These are phyloP conservation scores for Musa acuminata DNA, from an alignment of 176 grass and related monocot species.

Conservation along the genomic window DNA sequence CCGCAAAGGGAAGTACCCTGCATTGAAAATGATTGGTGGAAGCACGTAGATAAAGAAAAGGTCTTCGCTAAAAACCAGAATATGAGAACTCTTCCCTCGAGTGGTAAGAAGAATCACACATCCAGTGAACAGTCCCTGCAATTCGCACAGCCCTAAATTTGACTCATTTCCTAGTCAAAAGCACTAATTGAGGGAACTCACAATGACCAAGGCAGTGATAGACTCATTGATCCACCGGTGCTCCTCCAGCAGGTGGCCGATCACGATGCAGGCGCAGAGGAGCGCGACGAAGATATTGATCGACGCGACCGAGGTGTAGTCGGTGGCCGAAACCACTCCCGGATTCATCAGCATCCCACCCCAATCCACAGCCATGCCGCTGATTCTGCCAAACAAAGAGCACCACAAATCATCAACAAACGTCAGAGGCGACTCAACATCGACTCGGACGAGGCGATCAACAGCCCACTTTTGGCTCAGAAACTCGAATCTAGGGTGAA, in stretches of 20 bases:
- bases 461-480: background rate
- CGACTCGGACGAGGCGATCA: background rate
- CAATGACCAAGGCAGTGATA: slow-evolving; percentile 67
- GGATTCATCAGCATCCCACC: slow-evolving; percentile 23
- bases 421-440: background rate
- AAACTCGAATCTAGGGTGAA: background rate
- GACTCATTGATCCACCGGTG: slow-evolving; percentile 86
- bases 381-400: background rate
- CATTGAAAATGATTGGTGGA: slow-evolving; percentile 95
- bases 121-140: slow-evolving; percentile 69
- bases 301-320: slow-evolving; percentile 52
- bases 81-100: slow-evolving; percentile 45
- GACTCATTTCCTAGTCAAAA: background rate
- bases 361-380: slow-evolving; percentile 38
- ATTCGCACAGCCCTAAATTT: background rate
- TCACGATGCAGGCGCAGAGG: slow-evolving; percentile 78
- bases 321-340: slow-evolving; percentile 21
- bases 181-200: slow-evolving; percentile 12
- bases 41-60: slow-evolving; percentile 92
- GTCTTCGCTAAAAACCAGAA: slow-evolving; percentile 86
- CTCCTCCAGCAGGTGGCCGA: slow-evolving; percentile 86
- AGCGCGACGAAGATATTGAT: slow-evolving; percentile 87
- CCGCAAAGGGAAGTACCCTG: slow-evolving; percentile 40
- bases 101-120: slow-evolving; percentile 50
- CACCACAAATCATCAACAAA: background rate